phyloP scores from a whole-genome alignment of 345 rosid species.

The Brassica napus region Da-Ae NC_063446.1:56440501-56441000 shows the following conservation, averaged over 20 bases:
- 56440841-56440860: constrained; percentile 89
- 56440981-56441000: constrained; percentile 3
- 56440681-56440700: constrained; percentile 1
- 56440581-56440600: not conserved
- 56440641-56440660: constrained; percentile 3
- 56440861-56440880: constrained; percentile 94
- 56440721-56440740: not conserved
- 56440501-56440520: not conserved
- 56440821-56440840: constrained; percentile 80
- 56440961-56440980: not conserved
- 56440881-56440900: constrained; percentile 69
- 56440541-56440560: not conserved
- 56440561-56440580: not conserved
- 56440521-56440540: not conserved
- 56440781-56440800: constrained; percentile 50
- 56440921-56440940: constrained; percentile 8
- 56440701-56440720: not conserved
- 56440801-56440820: constrained; percentile 91
- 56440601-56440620: constrained; percentile 2
- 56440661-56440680: not conserved
- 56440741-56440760: not conserved
- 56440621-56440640: not conserved
- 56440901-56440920: constrained; percentile 50
- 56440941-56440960: not conserved
- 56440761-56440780: constrained; percentile 11